Percentiles rank a stretch among this genome's conserved stretches.
These are phyloP conservation scores for Guadua angustifolia DNA, from an alignment of 176 grass and related monocot genomes.

Conservation along the genomic window DNA sequence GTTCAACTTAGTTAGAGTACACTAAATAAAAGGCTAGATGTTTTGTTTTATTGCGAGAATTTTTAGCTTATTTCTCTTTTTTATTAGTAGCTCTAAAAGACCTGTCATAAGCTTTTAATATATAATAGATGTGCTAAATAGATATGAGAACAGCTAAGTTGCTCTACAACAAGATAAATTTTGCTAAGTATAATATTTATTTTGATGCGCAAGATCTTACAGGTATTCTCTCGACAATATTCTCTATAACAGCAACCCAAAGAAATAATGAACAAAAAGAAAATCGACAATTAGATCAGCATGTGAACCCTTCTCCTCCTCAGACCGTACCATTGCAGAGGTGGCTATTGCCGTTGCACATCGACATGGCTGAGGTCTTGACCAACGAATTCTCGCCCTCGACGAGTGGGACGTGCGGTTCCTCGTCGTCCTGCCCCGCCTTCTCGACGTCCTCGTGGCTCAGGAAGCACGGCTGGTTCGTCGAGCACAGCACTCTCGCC, in stretches of 20 bases:
- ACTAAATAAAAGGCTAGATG: too few relatives aligned
- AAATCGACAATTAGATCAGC: conserved; percentile 13
- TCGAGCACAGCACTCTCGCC: conserved; percentile 82
- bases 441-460: conserved; percentile 64
- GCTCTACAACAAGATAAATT: not conserved
- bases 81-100: too few relatives aligned
- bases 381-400: conserved; percentile 50
- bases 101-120: too few relatives aligned
- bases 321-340: conserved; percentile 37
- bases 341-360: conserved; percentile 44
- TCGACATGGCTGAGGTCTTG: not conserved
- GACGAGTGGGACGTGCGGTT: conserved; percentile 41
- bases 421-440: conserved; percentile 38
- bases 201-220: not conserved
- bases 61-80: too few relatives aligned
- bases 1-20: too few relatives aligned
- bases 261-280: conserved; percentile 38
- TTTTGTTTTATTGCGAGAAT: too few relatives aligned
- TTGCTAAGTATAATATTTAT: not conserved
- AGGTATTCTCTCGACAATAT: not conserved
- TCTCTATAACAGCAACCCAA: conserved; percentile 4
- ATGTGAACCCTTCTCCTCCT: not conserved
- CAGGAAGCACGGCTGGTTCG: conserved; percentile 90
- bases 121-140: not conserved
- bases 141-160: not conserved